Evolutionary conservation across 176 grass and related monocot genomes (phyloP).

Genomic region (Guadua angustifolia): DNA sequence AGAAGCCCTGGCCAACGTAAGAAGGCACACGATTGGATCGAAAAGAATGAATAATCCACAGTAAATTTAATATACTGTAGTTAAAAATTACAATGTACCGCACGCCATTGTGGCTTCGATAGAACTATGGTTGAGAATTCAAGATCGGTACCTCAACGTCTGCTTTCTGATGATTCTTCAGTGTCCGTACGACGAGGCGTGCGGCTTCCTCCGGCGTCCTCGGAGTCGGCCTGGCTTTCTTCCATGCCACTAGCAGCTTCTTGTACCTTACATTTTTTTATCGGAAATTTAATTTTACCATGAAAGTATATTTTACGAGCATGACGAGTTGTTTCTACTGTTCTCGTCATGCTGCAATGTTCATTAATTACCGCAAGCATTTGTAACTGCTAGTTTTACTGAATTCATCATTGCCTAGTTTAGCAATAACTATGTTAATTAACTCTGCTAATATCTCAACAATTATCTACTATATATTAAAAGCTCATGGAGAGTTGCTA

Average conservation of each 20-base stretch:
- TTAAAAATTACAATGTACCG: background rate
- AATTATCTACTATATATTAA: background rate
- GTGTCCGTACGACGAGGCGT: constrained; percentile 66
- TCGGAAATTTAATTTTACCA: background rate
- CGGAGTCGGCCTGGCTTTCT: constrained; percentile 72
- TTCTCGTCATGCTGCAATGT: background rate
- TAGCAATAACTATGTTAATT: background rate
- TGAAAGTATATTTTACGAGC: background rate
- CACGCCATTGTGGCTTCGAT: background rate
- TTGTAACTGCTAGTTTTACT: background rate
- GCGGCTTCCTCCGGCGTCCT: constrained; percentile 78
- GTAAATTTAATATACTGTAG: no score
- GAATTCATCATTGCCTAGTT: background rate
- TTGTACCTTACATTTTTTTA: constrained; percentile 65
- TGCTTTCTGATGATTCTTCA: constrained; percentile 96
- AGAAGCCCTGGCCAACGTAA: constrained; percentile 61
- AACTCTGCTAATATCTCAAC: background rate
- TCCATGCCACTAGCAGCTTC: constrained; percentile 83
- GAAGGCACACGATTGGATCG: background rate
- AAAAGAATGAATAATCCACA: no score
- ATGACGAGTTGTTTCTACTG: background rate
- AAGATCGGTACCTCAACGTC: constrained; percentile 67
- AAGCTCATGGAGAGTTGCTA: no score
- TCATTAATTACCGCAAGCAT: background rate
- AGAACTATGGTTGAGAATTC: background rate